Percentiles rank a stretch among this genome's conserved stretches.
Conservation (phyloP, 148 eudicot species). For the Rhododendron ferrugineum region DNA sequence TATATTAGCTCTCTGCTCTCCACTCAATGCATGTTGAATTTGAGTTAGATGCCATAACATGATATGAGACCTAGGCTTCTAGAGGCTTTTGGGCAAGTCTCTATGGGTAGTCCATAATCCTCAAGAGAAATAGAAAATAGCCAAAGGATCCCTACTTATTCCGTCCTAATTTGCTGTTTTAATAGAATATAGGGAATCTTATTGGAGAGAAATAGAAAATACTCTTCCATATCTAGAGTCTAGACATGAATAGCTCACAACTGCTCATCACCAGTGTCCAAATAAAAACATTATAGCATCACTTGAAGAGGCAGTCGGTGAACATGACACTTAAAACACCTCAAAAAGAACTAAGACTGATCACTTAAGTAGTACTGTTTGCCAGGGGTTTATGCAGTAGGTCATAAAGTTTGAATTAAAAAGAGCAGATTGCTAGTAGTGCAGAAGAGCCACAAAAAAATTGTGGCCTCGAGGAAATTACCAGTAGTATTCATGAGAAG, state of each 20-base stretch:
- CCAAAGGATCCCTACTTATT: not conserved
- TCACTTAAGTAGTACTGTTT: not conserved
- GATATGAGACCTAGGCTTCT: not conserved
- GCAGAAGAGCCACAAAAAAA: constrained; percentile 15
- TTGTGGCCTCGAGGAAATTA: constrained; percentile 36
- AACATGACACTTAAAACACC: not conserved
- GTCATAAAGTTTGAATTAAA: not conserved
- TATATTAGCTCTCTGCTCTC: not conserved
- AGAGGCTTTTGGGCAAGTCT: not conserved
- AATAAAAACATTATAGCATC: not conserved
- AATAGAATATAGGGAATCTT: not conserved
- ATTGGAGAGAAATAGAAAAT: not conserved
- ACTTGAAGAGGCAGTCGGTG: not conserved
- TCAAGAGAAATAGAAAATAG: not conserved
- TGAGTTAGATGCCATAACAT: not conserved
- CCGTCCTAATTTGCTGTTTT: not conserved
- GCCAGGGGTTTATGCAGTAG: not conserved
- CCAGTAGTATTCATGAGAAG: constrained; percentile 53
- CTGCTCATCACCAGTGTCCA: not conserved
- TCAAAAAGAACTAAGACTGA: not conserved
- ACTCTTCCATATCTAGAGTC: not conserved
- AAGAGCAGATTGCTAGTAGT: constrained; percentile 10
- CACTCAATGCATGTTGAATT: not conserved
- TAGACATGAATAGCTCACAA: not conserved
- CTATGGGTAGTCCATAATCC: not conserved